Evolutionary conservation across 2,329 filamentous ascomycete genomes (phyloP), one percentile per base, ranked within the genome.

Genomic region (Cylindrodendrum hubeiense): DNA sequence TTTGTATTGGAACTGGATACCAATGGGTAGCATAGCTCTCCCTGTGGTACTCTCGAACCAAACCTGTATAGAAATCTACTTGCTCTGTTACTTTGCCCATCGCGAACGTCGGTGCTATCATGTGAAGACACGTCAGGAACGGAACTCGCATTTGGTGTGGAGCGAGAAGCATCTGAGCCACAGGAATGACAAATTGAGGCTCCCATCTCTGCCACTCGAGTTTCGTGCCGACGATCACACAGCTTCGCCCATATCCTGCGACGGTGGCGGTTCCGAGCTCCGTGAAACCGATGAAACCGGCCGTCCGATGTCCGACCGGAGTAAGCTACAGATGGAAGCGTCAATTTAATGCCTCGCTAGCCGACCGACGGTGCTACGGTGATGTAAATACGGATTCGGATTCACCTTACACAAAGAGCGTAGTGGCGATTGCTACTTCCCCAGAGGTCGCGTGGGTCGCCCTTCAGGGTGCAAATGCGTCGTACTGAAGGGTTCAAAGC

Each of bases 211-310:
- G 37, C 4, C 5, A 4, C 10, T 30, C 15, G 43, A 17, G 52
- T 55, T 33, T 55, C 41, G 43, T n/a, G 28, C 21, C 19, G 52
- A 13, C 28, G 52, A 55, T 56, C 41, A 56, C 28, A 46, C 41
- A 24, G 41, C 17, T 13, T 21, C 41, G 24, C 46, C n/a, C 39
- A 30, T 33, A n/a, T 21, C 33, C 30, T 43, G 43, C 58, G 56
- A 58, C 33, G 17, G 30, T 39, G 39, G 39, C 21, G 19, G 28
- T 24, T 19, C 21, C 28, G 43, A 22, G 24, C 26, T n/a, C 4
- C 19, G 34, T 61, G 59, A 61, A 61, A 61, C 59, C 37, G 24
- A 30, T 61, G 51, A 61, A 61, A 61, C 59, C 59, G 59, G 59
- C 39, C 44, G 28, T n/a, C 22, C 30, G 28, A 17, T 24, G 17